These are phyloP conservation scores for Metschnikowia vanudenii DNA, from an alignment of 805 yeast genomes.

Conservation along the genomic window DNA sequence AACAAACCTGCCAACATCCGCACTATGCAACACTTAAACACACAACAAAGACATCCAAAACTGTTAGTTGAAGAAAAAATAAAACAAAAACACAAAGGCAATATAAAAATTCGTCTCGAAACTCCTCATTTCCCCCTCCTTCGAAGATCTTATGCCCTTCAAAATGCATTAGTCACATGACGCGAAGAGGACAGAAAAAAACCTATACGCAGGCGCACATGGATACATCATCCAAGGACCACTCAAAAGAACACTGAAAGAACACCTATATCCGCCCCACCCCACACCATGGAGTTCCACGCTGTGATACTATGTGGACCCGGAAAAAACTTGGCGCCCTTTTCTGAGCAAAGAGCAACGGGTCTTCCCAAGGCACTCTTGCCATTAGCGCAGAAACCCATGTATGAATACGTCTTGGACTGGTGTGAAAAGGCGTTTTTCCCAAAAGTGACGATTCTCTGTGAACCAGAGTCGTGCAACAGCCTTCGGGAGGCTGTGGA, in stretches of 20 bases:
- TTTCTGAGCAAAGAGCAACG: slow-evolving; percentile 57
- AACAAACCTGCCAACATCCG: no score
- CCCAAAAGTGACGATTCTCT: slow-evolving; percentile 62
- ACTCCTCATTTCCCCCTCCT: no score
- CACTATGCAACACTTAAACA: no score
- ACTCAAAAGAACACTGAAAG: neutral
- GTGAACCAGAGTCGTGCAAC: slow-evolving; percentile 46
- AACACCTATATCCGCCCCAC: no score
- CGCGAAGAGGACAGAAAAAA: neutral
- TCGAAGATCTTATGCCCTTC: no score
- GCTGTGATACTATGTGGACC: slow-evolving; percentile 88
- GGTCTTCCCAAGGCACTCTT: slow-evolving; percentile 81
- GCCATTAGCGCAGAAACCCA: slow-evolving; percentile 87
- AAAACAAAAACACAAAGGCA: no score
- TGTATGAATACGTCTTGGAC: slow-evolving; percentile 81
- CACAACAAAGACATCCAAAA: no score
- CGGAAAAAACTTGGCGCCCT: slow-evolving; percentile 71
- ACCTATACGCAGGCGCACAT: neutral
- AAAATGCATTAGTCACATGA: no score
- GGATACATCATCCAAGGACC: neutral
- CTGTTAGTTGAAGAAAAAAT: no score
- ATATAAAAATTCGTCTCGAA: no score
- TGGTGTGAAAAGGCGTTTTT: slow-evolving; percentile 93
- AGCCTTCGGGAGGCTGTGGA: slow-evolving; percentile 50
- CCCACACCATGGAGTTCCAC: slow-evolving; percentile 88